These are phyloP conservation scores for Plenodomus biglobosus DNA, from an alignment of 2,329 filamentous ascomycete genomes.

Conservation along the genomic window DNA sequence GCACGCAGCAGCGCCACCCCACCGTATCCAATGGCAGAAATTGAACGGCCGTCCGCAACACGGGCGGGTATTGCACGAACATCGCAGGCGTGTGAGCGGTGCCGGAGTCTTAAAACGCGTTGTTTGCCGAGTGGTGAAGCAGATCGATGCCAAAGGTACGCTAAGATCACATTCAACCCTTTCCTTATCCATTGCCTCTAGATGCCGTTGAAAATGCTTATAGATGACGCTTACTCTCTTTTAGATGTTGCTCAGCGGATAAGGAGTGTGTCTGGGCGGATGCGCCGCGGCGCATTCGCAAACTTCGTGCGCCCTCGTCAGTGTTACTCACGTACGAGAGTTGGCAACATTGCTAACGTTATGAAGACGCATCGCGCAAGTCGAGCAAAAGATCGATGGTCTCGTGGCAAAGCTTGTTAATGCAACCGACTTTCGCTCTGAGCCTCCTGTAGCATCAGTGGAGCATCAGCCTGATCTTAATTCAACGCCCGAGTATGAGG, in stretches of 20 bases:
- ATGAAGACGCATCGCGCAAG: conserved; percentile 38
- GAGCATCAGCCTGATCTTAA: background rate
- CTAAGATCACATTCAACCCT: background rate
- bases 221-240: background rate
- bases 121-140: conserved; percentile 35
- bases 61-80: conserved; percentile 21
- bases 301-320: conserved; percentile 38
- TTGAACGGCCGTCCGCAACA: conserved; percentile 16
- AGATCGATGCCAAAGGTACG: conserved; percentile 36
- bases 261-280: conserved; percentile 40
- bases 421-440: conserved; percentile 2
- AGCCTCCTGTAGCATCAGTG: background rate
- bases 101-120: conserved; percentile 37
- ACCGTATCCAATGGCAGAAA: conserved; percentile 28
- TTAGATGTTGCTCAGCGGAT: conserved; percentile 25
- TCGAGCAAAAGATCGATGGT: conserved; percentile 42
- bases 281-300: conserved; percentile 27
- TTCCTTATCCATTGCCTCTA: background rate
- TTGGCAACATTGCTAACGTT: background rate
- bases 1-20: background rate
- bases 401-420: conserved; percentile 36
- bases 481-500: background rate
- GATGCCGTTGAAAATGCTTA: background rate
- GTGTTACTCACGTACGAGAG: conserved; percentile 2
- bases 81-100: conserved; percentile 38